phyloP scores from a whole-genome alignment of 495 filamentous ascomycete genomes.

The Aspergillus bridgeri region DNA sequence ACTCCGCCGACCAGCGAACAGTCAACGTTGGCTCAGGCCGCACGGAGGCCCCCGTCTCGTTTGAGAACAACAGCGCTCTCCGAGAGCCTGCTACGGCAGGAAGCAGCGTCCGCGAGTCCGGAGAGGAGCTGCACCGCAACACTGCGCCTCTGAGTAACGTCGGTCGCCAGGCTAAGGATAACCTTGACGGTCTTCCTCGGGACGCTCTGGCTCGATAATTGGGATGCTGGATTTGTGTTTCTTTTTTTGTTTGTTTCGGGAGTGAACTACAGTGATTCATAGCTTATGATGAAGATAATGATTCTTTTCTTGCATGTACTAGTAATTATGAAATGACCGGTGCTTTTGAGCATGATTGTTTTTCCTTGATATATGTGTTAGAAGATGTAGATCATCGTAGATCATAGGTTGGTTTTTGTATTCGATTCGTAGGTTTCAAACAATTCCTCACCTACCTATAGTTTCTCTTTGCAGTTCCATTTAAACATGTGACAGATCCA shows the following conservation, averaged over 20 bases:
- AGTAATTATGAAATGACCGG: background rate
- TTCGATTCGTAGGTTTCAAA: too few species aligned
- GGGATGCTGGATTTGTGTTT: constrained; percentile 6
- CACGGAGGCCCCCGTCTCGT: constrained; percentile 50
- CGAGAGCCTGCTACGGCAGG: constrained; percentile 60
- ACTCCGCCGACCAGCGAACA: constrained; percentile 62
- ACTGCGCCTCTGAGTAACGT: constrained; percentile 41
- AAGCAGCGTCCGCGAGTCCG: constrained; percentile 53
- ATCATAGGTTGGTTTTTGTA: too few species aligned
- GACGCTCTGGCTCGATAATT: constrained; percentile 44
- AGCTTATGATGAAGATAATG: background rate
- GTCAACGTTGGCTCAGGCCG: constrained; percentile 67
- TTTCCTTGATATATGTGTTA: too few species aligned
- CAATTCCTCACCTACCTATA: too few species aligned
- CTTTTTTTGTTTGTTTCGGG: background rate
- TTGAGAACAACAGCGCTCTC: constrained; percentile 52
- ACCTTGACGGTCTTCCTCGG: constrained; percentile 45
- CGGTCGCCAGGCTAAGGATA: constrained; percentile 55
- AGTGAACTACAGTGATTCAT: background rate
- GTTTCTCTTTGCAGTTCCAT: too few species aligned
- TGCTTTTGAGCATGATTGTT: background rate
- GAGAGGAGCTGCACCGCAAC: constrained; percentile 35
- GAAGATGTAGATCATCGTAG: too few species aligned
- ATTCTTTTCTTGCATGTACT: background rate
- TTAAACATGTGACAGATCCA: too few species aligned